Evolutionary conservation across 441 rosid genomes (phyloP), one percentile per base, ranked within the genome.

Genomic region (Pelargonium fulgidum): DNA sequence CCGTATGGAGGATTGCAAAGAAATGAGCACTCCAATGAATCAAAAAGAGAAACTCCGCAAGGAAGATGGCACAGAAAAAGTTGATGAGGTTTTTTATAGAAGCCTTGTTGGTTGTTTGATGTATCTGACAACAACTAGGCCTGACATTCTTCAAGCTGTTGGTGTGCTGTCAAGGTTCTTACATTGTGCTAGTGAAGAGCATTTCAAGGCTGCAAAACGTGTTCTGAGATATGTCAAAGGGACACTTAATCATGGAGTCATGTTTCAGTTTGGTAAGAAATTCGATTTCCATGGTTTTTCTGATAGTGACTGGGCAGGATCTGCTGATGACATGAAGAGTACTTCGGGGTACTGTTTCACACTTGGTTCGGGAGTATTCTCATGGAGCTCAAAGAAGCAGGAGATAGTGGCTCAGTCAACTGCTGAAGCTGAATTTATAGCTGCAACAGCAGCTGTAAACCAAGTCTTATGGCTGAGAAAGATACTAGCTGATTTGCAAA

Each of bases 111-210:
- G 54, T 1, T 9, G 54, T 13, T 13, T 47, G 11, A 9, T 47
- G 14, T 47, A 47, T 13, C 54, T 47, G 0, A 47, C 54, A 9
- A 13, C 54, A 47, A 47, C 13, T 1, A 47, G 54, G 12, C 14
- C 12, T 8, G 54, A 47, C 54, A 47, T 47, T 2, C 12, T 47
- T 1, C 5, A 9, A 1, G 54, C 1, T 12, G 71, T 36, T 24
- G 26, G 64, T 54, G 17, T 68, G n/a, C 45, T 68, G 6, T 68
- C 71, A 12, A 68, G 48, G 7, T 68, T 50, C 20, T 13, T 52
- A 42, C 20, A 68, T 16, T 26, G 36, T 1, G 39, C 67, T 0
- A 64, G 19, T 19, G 64, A 64, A 11, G 2, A 8, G 12, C 33
- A 64, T 50, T 36, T 70, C 2, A 22, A 12, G 16, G n/a, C 19